Conservation (phyloP, 495 filamentous ascomycete species). For the Penicillium lagena region DNA sequence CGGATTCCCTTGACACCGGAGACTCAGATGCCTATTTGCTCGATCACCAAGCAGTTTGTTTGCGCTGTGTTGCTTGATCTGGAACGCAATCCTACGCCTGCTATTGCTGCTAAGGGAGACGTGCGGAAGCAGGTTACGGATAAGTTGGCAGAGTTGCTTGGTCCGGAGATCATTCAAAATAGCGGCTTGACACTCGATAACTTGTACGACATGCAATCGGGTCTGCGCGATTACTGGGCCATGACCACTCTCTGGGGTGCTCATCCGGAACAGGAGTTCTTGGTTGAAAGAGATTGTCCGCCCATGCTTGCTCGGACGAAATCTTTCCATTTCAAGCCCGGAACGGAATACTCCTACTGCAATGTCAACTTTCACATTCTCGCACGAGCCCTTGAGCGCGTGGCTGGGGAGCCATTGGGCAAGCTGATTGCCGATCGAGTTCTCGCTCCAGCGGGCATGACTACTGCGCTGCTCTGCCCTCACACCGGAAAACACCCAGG, state of each 20-base stretch:
- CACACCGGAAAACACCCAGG: conserved; percentile 20
- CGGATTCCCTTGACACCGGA: conserved; percentile 15
- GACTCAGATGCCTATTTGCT: conserved; percentile 26
- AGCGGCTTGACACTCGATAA: conserved; percentile 16
- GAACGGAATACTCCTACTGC: conserved; percentile 25
- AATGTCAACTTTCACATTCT: conserved; percentile 28
- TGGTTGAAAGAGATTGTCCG: conserved; percentile 12
- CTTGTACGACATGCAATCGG: conserved; percentile 26
- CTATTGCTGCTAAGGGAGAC: conserved; percentile 12
- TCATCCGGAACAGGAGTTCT: conserved; percentile 22
- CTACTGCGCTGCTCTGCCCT: conserved; percentile 20
- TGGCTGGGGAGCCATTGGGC: conserved; percentile 15
- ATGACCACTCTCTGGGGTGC: conserved; percentile 28
- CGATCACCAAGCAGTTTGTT: conserved; percentile 30
- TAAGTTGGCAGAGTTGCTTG: conserved; percentile 13
- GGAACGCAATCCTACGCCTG: conserved; percentile 15
- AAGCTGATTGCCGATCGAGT: conserved; percentile 20
- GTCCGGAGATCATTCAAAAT: conserved; percentile 8
- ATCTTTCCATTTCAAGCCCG: conserved; percentile 25
- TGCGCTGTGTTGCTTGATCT: conserved; percentile 23
- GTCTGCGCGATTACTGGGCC: conserved; percentile 30
- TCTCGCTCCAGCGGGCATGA: conserved; percentile 23
- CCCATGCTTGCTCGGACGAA: conserved; percentile 13
- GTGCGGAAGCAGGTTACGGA: conserved; percentile 13
- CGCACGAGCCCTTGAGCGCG: conserved; percentile 20